Conservation (phyloP, 352 stramenopile species). For the Globisporangium irregulare region DNA sequence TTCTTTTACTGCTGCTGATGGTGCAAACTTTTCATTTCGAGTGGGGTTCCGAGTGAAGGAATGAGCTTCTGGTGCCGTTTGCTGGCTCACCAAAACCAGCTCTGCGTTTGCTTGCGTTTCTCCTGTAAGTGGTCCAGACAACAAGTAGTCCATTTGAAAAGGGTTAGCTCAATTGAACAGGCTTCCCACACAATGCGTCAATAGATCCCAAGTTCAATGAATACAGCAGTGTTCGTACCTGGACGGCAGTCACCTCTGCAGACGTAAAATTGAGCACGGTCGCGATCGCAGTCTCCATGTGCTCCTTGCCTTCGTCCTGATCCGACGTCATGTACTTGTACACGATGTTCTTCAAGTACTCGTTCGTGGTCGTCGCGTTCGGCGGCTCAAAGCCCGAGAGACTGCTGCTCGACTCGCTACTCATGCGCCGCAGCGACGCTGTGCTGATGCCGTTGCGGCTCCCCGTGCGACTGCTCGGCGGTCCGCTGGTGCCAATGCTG, state of each 20-base stretch:
- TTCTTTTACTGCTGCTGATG: background rate
- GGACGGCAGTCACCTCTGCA: slow-evolving; percentile 54
- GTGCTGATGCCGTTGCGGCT: slow-evolving; percentile 39
- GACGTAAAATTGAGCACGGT: slow-evolving; percentile 86
- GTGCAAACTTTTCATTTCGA: background rate
- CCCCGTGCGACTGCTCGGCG: slow-evolving; percentile 34
- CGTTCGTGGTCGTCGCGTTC: slow-evolving; percentile 77
- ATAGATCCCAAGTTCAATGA: background rate
- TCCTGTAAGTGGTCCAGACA: slow-evolving; percentile 6
- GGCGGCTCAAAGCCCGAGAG: slow-evolving; percentile 80
- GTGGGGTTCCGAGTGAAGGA: background rate
- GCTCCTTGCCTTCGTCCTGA: slow-evolving; percentile 78
- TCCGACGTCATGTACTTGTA: slow-evolving; percentile 91
- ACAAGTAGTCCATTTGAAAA: background rate
- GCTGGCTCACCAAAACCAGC: slow-evolving; percentile 21
- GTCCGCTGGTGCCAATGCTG: slow-evolving; percentile 25
- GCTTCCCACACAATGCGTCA: background rate
- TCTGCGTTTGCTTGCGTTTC: slow-evolving; percentile 20
- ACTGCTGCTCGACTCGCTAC: slow-evolving; percentile 75
- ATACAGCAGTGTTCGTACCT: slow-evolving; percentile 22
- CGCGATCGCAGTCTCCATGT: slow-evolving; percentile 88
- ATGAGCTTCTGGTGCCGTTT: background rate
- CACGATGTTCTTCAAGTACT: slow-evolving; percentile 91
- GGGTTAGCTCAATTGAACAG: background rate
- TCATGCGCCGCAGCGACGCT: slow-evolving; percentile 58